Evolutionary conservation across 1,284 basidiomycete species (phyloP).

Genomic region (Pseudozyma sp.): DNA sequence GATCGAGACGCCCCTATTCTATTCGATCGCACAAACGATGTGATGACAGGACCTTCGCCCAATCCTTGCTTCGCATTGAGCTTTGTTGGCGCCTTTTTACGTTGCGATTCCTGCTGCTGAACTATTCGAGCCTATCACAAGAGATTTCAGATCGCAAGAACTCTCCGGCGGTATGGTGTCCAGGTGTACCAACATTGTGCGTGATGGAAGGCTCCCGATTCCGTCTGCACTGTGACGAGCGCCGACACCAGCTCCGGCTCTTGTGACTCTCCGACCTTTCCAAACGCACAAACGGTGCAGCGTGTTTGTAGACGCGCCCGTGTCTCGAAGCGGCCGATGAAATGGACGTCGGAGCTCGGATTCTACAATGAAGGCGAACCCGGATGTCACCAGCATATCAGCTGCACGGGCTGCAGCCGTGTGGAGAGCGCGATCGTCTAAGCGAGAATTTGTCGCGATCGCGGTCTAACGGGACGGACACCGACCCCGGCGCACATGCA

Average conservation of each 20-base stretch:
- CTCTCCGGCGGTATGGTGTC: too few species aligned
- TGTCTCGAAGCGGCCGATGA: background rate
- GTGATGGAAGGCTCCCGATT: background rate
- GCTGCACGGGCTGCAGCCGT: constrained; percentile 11
- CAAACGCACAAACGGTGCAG: background rate
- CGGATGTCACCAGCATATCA: constrained; percentile 4
- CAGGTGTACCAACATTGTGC: too few species aligned
- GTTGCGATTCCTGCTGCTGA: too few species aligned
- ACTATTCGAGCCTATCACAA: too few species aligned
- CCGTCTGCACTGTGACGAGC: background rate
- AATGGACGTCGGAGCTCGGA: background rate
- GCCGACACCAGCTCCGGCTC: constrained; percentile 1
- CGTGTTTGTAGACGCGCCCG: background rate
- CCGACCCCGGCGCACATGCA: too few species aligned
- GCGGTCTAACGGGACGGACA: background rate
- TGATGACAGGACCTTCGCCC: too few species aligned
- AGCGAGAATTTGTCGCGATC: constrained; percentile 28
- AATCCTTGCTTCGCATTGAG: too few species aligned
- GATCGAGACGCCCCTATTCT: too few species aligned
- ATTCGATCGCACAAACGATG: too few species aligned
- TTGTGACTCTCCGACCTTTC: background rate
- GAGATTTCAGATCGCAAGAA: too few species aligned
- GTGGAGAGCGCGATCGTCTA: constrained; percentile 5
- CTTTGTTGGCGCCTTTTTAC: too few species aligned
- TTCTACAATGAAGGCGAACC: background rate